These are phyloP conservation scores for Lanzia echinophila DNA, from an alignment of 2,329 filamentous ascomycete genomes.

Conservation along the genomic window DNA sequence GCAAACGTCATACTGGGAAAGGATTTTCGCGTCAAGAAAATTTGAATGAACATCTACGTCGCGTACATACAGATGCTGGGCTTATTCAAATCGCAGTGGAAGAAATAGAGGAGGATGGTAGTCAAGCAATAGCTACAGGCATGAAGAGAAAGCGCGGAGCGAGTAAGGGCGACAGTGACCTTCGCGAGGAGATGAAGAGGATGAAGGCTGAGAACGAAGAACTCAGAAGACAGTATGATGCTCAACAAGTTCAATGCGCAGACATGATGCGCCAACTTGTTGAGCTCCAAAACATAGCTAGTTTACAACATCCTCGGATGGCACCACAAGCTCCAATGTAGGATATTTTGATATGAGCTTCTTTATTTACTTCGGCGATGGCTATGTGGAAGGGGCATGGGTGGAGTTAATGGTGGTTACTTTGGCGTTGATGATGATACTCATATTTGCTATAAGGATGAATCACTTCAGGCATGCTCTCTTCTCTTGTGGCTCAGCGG, in stretches of 20 bases:
- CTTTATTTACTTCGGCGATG: background rate
- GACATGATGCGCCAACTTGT: slow-evolving; percentile 12
- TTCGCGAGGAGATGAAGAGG: slow-evolving; percentile 61
- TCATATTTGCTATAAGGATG: background rate
- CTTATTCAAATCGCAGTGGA: slow-evolving; percentile 31
- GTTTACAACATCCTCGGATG: slow-evolving; percentile 6
- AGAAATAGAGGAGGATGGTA: slow-evolving; percentile 37
- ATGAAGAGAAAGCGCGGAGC: slow-evolving; percentile 39
- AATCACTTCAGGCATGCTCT: background rate
- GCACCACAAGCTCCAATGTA: slow-evolving; percentile 11
- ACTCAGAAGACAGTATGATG: slow-evolving; percentile 17
- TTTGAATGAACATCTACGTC: slow-evolving; percentile 83
- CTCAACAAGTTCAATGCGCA: slow-evolving; percentile 5
- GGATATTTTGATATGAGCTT: background rate
- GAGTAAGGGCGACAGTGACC: slow-evolving; percentile 33
- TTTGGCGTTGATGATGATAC: slow-evolving; percentile 3
- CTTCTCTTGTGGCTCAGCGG: background rate
- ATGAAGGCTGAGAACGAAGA: slow-evolving; percentile 59
- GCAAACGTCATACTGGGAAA: slow-evolving; percentile 81
- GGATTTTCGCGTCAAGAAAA: slow-evolving; percentile 94
- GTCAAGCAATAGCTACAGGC: slow-evolving; percentile 36
- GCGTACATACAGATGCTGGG: slow-evolving; percentile 64
- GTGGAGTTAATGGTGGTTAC: slow-evolving; percentile 8
- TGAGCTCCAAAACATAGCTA: slow-evolving; percentile 7
- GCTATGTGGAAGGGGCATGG: slow-evolving; percentile 4